These are phyloP conservation scores for Microstroma glucosiphilum DNA, from an alignment of 1,284 basidiomycete genomes.

Conservation along the genomic window DNA sequence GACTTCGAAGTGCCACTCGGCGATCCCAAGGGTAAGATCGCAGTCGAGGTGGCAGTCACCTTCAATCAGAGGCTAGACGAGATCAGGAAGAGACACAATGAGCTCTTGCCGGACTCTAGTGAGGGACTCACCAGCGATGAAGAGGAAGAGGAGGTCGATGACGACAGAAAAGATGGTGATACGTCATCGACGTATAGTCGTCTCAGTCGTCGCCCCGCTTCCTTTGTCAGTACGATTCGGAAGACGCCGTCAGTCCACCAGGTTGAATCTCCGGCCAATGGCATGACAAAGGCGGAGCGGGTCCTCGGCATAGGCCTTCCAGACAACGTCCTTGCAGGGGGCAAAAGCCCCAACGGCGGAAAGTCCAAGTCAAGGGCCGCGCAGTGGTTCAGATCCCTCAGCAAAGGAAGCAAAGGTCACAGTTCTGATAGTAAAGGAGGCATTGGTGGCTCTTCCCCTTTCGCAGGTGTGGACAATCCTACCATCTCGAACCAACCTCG, in stretches of 20 bases:
- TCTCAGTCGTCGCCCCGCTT: constrained; percentile 14
- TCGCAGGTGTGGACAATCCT: constrained; percentile 15
- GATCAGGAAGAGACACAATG: constrained; percentile 35
- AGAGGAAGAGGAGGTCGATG: constrained; percentile 18
- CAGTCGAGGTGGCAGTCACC: constrained; percentile 28
- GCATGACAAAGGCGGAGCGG: constrained; percentile 33
- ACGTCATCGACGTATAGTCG: constrained; percentile 1
- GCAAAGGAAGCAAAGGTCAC: constrained; percentile 15
- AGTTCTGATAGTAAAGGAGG: neutral
- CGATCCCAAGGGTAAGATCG: constrained; percentile 29
- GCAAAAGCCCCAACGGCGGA: constrained; percentile 17
- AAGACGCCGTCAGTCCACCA: constrained; percentile 32
- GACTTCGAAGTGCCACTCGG: constrained; percentile 34
- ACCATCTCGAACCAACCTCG: constrained; percentile 14
- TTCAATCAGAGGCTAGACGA: constrained; percentile 40
- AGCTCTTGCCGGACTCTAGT: constrained; percentile 25
- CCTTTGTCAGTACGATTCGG: constrained; percentile 45
- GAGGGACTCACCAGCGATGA: constrained; percentile 26
- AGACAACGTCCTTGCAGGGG: constrained; percentile 13
- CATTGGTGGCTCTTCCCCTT: neutral
- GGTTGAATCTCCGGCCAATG: constrained; percentile 1
- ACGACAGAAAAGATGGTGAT: constrained; percentile 20
- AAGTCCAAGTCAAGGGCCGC: constrained; percentile 34
- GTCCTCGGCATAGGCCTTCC: constrained; percentile 36
- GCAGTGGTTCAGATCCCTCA: constrained; percentile 40